phyloP scores from a whole-genome alignment of 306 rosid genomes.

The Arachis stenosperma region DNA sequence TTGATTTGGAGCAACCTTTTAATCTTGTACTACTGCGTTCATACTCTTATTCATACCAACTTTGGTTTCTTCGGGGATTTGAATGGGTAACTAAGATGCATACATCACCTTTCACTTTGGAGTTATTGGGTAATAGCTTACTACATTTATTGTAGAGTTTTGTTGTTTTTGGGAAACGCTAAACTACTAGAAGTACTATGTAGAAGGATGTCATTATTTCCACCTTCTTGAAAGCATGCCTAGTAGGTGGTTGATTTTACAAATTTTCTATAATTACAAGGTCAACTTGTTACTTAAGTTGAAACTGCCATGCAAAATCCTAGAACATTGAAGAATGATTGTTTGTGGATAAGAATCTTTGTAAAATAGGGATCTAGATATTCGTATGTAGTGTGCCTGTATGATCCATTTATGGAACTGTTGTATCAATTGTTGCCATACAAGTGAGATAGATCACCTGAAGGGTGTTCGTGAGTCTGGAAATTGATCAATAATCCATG shows the following conservation, averaged over 20 bases:
- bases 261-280: neutral
- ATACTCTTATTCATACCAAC: conserved; percentile 15
- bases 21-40: conserved; percentile 9
- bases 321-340: conserved; percentile 2
- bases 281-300: conserved; percentile 20
- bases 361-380: conserved; percentile 20
- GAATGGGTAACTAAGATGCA: conserved; percentile 23
- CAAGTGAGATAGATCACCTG: conserved; percentile 61
- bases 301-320: conserved; percentile 10
- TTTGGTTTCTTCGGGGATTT: conserved; percentile 2
- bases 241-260: conserved; percentile 11
- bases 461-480: conserved; percentile 66
- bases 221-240: conserved; percentile 34
- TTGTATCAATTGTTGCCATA: conserved; percentile 56
- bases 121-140: conserved; percentile 1
- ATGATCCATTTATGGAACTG: conserved; percentile 55
- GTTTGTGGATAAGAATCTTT: neutral
- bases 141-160: neutral
- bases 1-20: conserved; percentile 7
- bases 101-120: conserved; percentile 14
- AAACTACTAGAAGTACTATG: neutral
- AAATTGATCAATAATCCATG: conserved; percentile 85
- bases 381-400: conserved; percentile 36
- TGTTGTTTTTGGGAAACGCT: neutral
- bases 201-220: conserved; percentile 15